These are phyloP conservation scores for Pythium phragmitis DNA, from an alignment of 352 stramenopile genomes.

Conservation along the genomic window DNA sequence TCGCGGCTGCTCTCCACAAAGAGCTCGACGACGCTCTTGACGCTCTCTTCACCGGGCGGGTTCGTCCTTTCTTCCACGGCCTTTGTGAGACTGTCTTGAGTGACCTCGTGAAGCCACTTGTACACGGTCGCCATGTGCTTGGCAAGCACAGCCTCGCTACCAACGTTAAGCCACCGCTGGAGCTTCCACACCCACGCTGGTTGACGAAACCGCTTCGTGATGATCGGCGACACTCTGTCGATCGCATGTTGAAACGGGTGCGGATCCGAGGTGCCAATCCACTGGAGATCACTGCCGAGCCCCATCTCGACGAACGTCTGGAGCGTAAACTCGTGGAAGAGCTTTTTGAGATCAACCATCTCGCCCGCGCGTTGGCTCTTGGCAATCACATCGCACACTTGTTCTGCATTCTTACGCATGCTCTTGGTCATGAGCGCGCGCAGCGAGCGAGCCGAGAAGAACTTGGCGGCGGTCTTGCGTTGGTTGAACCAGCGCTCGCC, in stretches of 20 bases:
- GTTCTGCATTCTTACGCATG: no score
- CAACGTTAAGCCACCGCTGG: constrained; percentile 42
- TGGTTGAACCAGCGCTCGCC: constrained; percentile 31
- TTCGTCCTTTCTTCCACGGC: constrained; percentile 4
- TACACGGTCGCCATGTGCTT: constrained; percentile 34
- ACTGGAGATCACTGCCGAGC: constrained; percentile 47
- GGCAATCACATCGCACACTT: neutral
- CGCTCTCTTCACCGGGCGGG: neutral
- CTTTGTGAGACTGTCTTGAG: constrained; percentile 30
- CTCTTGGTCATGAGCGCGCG: constrained; percentile 21
- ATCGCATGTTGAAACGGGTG: constrained; percentile 57
- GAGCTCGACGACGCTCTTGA: constrained; percentile 25
- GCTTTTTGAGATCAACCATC: constrained; percentile 25
- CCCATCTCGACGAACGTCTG: constrained; percentile 54
- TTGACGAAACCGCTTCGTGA: constrained; percentile 38
- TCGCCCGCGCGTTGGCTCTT: no score
- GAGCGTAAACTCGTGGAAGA: constrained; percentile 52
- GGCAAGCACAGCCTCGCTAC: constrained; percentile 35
- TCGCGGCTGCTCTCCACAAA: constrained; percentile 17
- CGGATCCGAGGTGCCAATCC: constrained; percentile 31
- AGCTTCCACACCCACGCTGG: constrained; percentile 35
- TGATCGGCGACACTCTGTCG: constrained; percentile 29
- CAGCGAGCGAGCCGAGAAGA: constrained; percentile 28
- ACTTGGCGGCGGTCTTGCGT: constrained; percentile 23
- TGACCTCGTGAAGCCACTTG: constrained; percentile 42